These are phyloP conservation scores for Sanghuangporus weigelae DNA, from an alignment of 1,284 basidiomycete species.

Conservation along the genomic window DNA sequence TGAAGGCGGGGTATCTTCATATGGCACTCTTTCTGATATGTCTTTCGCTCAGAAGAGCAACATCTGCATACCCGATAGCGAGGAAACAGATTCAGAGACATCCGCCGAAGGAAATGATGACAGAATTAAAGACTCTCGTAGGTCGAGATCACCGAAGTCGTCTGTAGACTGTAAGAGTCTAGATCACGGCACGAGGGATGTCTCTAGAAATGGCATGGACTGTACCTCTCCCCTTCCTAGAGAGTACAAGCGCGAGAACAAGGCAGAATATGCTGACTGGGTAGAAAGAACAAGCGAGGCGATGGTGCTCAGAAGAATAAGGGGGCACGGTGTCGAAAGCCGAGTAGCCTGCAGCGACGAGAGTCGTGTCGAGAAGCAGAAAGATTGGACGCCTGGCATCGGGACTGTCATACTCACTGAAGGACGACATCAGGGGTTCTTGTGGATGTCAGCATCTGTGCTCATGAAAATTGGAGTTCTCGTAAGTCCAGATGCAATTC, in stretches of 20 bases:
- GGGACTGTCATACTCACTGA: background rate
- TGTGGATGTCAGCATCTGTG: background rate
- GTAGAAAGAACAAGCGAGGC: too few relatives aligned
- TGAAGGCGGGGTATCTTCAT: background rate
- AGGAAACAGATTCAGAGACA: background rate
- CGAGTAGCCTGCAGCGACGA: background rate
- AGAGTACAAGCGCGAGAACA: too few relatives aligned
- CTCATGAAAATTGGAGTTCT: constrained; percentile 9
- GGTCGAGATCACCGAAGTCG: too few relatives aligned
- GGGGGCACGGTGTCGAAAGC: too few relatives aligned
- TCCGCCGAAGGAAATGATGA: background rate
- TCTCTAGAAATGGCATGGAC: too few relatives aligned
- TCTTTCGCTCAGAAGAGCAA: background rate
- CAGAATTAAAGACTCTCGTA: background rate
- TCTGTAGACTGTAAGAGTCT: too few relatives aligned
- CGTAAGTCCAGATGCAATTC: background rate
- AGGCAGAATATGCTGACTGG: too few relatives aligned
- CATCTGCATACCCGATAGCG: background rate
- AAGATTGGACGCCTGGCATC: background rate
- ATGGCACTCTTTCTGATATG: background rate
- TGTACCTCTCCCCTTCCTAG: too few relatives aligned
- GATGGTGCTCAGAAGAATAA: too few relatives aligned
- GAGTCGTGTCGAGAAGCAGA: background rate
- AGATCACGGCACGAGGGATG: too few relatives aligned
- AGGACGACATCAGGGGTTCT: constrained; percentile 2